phyloP scores from a whole-genome alignment of 2,329 filamentous ascomycete genomes.

The Colletotrichum tropicale region DNA sequence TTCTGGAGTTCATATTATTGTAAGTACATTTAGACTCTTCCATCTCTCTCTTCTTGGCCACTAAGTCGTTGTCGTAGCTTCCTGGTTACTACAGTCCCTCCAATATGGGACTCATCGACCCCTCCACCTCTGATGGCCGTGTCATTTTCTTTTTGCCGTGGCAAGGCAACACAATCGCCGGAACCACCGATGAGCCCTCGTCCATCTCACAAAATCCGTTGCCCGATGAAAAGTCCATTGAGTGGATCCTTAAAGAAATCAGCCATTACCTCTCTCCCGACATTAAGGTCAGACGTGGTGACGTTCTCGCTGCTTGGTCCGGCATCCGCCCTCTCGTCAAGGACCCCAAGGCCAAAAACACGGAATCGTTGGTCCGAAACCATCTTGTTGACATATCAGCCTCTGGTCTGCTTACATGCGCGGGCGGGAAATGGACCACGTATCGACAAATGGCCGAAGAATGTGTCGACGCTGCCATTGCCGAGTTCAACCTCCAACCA shows the following conservation, averaged over 20 bases:
- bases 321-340: conserved; percentile 86
- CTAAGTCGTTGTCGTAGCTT: conserved; percentile 41
- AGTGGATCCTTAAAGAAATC: conserved; percentile 87
- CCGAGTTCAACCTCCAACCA: conserved; percentile 67
- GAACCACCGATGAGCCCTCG: conserved; percentile 82
- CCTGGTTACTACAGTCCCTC: conserved; percentile 86
- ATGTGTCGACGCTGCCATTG: conserved; percentile 80
- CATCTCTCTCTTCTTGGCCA: not conserved
- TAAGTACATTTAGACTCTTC: not conserved
- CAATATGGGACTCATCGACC: conserved; percentile 88
- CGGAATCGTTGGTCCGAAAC: conserved; percentile 86
- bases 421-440: conserved; percentile 91
- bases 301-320: conserved; percentile 90
- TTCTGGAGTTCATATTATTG: conserved; percentile 82
- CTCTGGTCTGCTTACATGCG: conserved; percentile 82
- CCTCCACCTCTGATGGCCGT: conserved; percentile 83
- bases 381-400: conserved; percentile 82
- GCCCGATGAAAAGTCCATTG: conserved; percentile 82
- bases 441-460: conserved; percentile 94
- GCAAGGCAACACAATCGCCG: conserved; percentile 92
- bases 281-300: conserved; percentile 82
- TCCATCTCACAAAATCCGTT: conserved; percentile 75
- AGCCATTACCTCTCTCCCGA: conserved; percentile 82
- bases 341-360: conserved; percentile 84
- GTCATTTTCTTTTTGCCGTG: conserved; percentile 94